These are phyloP conservation scores for Gardenia jasminoides DNA, from an alignment of 257 asterid species.

Conservation along the genomic window DNA sequence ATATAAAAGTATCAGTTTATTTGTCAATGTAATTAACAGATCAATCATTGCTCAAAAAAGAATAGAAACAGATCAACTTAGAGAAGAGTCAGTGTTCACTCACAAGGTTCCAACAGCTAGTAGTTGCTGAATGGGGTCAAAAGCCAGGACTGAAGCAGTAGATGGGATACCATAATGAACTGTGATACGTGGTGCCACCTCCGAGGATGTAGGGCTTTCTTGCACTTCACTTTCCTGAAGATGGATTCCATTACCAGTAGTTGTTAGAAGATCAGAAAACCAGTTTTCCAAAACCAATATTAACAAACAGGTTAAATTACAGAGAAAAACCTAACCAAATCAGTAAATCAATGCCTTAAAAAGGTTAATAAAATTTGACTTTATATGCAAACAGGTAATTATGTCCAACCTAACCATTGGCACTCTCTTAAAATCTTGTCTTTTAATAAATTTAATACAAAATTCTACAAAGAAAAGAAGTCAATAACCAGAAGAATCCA, in stretches of 20 bases:
- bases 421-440: neutral
- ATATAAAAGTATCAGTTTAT: neutral
- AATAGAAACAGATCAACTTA: slow-evolving; percentile 4
- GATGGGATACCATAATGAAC: slow-evolving; percentile 95
- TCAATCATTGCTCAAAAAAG: neutral
- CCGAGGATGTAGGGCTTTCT: slow-evolving; percentile 37
- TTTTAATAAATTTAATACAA: neutral
- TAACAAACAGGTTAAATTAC: neutral
- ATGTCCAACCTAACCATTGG: neutral
- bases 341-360: neutral
- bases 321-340: neutral
- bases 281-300: neutral
- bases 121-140: slow-evolving; percentile 78
- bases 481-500: neutral
- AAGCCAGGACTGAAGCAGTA: slow-evolving; percentile 80
- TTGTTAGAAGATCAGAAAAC: slow-evolving; percentile 3
- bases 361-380: neutral
- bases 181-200: slow-evolving; percentile 53
- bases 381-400: neutral
- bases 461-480: neutral
- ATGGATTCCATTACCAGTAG: slow-evolving; percentile 15
- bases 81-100: slow-evolving; percentile 22
- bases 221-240: slow-evolving; percentile 31
- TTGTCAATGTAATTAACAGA: neutral
- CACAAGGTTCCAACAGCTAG: slow-evolving; percentile 93